A percentile compares a stretch with the other conserved stretches of the same genome.
These are phyloP conservation scores for Spergularia azorica DNA, from an alignment of 179 eudicot genomes.

Conservation along the genomic window DNA sequence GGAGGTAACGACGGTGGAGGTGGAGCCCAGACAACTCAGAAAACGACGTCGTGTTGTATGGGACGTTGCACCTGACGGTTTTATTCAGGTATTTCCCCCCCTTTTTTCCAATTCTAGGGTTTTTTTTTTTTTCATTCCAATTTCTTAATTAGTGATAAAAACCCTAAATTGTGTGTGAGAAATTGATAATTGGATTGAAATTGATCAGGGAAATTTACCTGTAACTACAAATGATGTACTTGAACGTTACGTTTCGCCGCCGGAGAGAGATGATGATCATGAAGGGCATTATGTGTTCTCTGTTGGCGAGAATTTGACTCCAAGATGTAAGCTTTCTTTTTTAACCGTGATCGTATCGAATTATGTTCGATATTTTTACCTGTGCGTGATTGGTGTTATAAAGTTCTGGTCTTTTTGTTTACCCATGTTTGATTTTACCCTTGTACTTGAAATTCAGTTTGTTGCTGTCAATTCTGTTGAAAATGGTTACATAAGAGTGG, in stretches of 20 bases:
- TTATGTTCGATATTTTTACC: no score
- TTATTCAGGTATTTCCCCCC: slow-evolving; percentile 33
- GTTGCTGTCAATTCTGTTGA: no score
- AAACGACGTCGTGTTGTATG: slow-evolving; percentile 68
- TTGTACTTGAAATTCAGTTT: no score
- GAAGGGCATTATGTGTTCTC: slow-evolving; percentile 70
- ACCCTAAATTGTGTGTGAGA: neutral
- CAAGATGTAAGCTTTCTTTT: slow-evolving; percentile 56
- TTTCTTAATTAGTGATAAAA: neutral
- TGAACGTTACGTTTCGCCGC: slow-evolving; percentile 60
- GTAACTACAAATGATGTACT: slow-evolving; percentile 17
- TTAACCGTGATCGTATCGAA: no score
- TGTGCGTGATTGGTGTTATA: no score
- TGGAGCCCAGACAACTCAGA: slow-evolving; percentile 34
- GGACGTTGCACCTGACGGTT: slow-evolving; percentile 57
- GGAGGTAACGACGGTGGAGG: slow-evolving; percentile 32
- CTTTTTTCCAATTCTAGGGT: slow-evolving; percentile 4
- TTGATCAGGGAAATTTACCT: slow-evolving; percentile 23
- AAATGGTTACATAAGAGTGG: no score
- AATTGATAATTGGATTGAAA: neutral
- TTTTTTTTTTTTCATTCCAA: neutral
- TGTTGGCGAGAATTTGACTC: slow-evolving; percentile 83
- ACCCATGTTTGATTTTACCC: no score
- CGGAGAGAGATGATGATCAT: slow-evolving; percentile 65
- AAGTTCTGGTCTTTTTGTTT: neutral